A percentile compares a stretch with the other conserved stretches of the same genome.
Conservation (phyloP, 2,329 filamentous ascomycete genomes). For the Colletotrichum sp. region DNA sequence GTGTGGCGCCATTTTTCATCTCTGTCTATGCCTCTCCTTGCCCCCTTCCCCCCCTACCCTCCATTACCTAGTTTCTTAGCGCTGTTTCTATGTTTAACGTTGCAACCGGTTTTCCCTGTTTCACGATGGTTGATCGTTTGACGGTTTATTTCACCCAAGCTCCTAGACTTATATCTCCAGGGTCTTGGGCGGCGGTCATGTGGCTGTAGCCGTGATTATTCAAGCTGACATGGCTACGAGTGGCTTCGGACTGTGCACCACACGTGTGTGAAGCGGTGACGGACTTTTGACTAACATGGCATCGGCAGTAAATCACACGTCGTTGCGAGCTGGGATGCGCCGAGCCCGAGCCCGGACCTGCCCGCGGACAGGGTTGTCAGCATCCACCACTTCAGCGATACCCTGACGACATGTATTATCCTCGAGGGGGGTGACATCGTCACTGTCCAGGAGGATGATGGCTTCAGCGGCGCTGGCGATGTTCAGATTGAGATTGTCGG, state of each 20-base stretch:
- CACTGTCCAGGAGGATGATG: slow-evolving; percentile 74
- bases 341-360: slow-evolving; percentile 78
- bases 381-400: slow-evolving; percentile 87
- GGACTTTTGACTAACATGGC: slow-evolving; percentile 23
- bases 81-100: neutral
- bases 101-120: neutral
- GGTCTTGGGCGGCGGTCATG: neutral
- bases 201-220: neutral
- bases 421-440: slow-evolving; percentile 91
- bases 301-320: slow-evolving; percentile 30
- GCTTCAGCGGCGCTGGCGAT: slow-evolving; percentile 36
- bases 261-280: neutral
- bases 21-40: neutral
- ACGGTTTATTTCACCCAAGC: neutral
- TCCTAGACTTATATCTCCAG: neutral
- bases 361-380: slow-evolving; percentile 76
- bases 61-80: neutral
- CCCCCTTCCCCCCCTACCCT: neutral
- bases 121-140: neutral
- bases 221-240: neutral
- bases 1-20: slow-evolving; percentile 36
- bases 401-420: slow-evolving; percentile 77
- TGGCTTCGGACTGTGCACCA: neutral
- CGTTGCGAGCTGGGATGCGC: slow-evolving; percentile 89
- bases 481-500: slow-evolving; percentile 94